phyloP scores from a whole-genome alignment of 345 rosid genomes.

The Bruguiera gymnorhiza region DNA sequence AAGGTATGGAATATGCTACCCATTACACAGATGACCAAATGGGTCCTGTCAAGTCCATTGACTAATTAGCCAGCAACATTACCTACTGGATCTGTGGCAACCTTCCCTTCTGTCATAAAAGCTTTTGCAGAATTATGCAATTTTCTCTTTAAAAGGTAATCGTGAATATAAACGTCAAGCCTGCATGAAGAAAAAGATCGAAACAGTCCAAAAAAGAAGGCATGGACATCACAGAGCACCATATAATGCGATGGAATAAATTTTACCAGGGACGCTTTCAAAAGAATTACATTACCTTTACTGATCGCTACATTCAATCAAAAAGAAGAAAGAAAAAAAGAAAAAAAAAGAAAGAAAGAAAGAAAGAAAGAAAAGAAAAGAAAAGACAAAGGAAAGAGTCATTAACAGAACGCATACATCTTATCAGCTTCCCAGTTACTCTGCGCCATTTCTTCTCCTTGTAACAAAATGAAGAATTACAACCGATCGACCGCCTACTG shows the following conservation, averaged over 20 bases:
- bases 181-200: constrained; percentile 21
- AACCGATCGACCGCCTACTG: constrained; percentile 6
- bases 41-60: neutral
- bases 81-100: constrained; percentile 70
- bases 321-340: neutral
- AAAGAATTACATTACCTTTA: neutral
- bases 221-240: neutral
- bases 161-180: constrained; percentile 77
- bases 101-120: constrained; percentile 69
- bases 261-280: neutral
- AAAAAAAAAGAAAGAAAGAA: neutral
- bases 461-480: neutral
- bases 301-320: neutral
- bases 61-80: constrained; percentile 23
- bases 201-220: neutral
- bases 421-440: constrained; percentile 74
- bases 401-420: constrained; percentile 36
- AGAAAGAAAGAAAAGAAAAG: neutral
- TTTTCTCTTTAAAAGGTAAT: constrained; percentile 65
- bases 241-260: neutral
- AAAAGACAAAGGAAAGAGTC: neutral
- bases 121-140: constrained; percentile 63
- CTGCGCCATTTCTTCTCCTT: constrained; percentile 42
- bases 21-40: neutral
- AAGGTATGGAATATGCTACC: neutral